Percentiles rank a stretch among this genome's conserved stretches.
phyloP scores from a whole-genome alignment of 2,329 filamentous ascomycete species.

The Corynespora cassiicola region DNA sequence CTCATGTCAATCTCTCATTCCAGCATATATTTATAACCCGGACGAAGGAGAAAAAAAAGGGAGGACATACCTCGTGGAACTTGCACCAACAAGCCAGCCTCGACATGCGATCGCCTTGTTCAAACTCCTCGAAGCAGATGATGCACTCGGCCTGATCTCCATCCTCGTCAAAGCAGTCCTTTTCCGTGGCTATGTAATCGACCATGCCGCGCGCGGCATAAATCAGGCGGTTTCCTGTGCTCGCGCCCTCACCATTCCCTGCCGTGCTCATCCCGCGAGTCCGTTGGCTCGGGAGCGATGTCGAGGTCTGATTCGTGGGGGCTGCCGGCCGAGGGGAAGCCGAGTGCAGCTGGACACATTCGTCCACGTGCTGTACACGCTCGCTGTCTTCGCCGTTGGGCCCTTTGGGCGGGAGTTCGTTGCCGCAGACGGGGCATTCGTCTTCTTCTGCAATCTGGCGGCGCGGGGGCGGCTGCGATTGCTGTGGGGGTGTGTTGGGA shows the following conservation, averaged over 20 bases:
- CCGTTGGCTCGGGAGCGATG: slow-evolving; percentile 33
- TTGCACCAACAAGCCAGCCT: slow-evolving; percentile 69
- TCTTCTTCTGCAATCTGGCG: slow-evolving; percentile 68
- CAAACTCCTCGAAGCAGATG: slow-evolving; percentile 71
- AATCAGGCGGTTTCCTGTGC: slow-evolving; percentile 27
- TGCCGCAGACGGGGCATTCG: slow-evolving; percentile 78
- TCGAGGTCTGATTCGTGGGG: slow-evolving; percentile 25
- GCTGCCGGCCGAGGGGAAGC: slow-evolving; percentile 24
- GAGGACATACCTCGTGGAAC: slow-evolving; percentile 59
- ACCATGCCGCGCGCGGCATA: slow-evolving; percentile 51
- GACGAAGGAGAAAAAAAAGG: not conserved
- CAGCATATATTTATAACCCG: slow-evolving; percentile 7
- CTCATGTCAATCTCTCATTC: not conserved
- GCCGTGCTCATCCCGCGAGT: slow-evolving; percentile 39
- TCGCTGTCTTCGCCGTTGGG: slow-evolving; percentile 45
- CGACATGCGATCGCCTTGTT: slow-evolving; percentile 64
- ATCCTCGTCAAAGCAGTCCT: slow-evolving; percentile 66
- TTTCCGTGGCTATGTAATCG: slow-evolving; percentile 65
- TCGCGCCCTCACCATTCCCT: slow-evolving; percentile 31
- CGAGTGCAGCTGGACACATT: slow-evolving; percentile 47
- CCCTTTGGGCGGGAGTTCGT: slow-evolving; percentile 67
- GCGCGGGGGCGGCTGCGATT: slow-evolving; percentile 28
- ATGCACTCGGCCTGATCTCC: slow-evolving; percentile 62
- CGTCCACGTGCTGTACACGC: slow-evolving; percentile 53
- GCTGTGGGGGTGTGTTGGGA: slow-evolving; percentile 15